phyloP scores from a whole-genome alignment of 805 yeast species.

The Saccharomycopsis fodiens region DNA sequence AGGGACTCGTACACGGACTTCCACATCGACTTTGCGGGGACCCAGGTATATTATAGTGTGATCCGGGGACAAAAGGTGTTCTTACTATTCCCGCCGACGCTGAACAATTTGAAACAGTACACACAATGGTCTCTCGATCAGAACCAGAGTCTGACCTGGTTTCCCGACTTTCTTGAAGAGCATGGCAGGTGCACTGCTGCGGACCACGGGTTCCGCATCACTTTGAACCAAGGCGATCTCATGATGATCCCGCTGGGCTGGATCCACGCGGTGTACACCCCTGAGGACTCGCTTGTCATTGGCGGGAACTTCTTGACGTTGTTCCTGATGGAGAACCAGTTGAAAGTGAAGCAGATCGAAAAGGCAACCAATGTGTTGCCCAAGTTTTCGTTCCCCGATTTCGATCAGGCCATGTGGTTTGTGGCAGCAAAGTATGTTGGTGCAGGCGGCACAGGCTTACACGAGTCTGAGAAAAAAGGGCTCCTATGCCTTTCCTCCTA shows the following conservation, averaged over 20 bases:
- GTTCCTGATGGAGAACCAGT: slow-evolving; percentile 53
- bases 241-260: slow-evolving; percentile 85
- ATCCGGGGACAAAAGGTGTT: slow-evolving; percentile 70
- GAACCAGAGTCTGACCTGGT: slow-evolving; percentile 56
- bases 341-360: slow-evolving; percentile 57
- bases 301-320: slow-evolving; percentile 84
- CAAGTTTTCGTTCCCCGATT: slow-evolving; percentile 72
- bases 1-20: slow-evolving; percentile 77
- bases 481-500: no score
- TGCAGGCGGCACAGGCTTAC: no score
- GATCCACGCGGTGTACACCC: slow-evolving; percentile 88
- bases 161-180: slow-evolving; percentile 40
- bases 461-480: slow-evolving; percentile 6
- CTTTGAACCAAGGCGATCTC: slow-evolving; percentile 57
- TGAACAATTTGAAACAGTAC: slow-evolving; percentile 51
- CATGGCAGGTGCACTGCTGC: no score
- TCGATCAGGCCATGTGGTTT: slow-evolving; percentile 63
- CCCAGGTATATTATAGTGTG: slow-evolving; percentile 83
- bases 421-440: no score
- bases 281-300: slow-evolving; percentile 68
- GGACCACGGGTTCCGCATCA: slow-evolving; percentile 42
- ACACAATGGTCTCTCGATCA: slow-evolving; percentile 64
- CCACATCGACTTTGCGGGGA: slow-evolving; percentile 89
- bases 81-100: slow-evolving; percentile 72
- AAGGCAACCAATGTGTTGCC: slow-evolving; percentile 61